These are phyloP conservation scores for Boechera retrofracta DNA, from an alignment of 345 rosid species.

Conservation along the genomic window DNA sequence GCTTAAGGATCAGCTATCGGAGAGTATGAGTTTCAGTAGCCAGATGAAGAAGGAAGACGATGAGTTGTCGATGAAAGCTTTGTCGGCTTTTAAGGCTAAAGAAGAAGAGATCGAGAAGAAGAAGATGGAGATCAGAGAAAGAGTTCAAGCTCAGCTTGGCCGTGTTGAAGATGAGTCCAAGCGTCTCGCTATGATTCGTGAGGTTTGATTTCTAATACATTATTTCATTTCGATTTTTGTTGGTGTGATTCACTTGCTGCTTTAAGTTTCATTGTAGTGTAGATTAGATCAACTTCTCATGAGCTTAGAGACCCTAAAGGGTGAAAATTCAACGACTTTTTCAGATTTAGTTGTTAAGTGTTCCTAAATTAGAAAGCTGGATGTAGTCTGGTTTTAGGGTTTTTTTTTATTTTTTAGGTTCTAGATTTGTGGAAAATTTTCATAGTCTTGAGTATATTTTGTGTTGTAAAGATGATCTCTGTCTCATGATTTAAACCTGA, in stretches of 20 bases:
- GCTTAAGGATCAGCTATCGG: constrained; percentile 56
- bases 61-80: constrained; percentile 82
- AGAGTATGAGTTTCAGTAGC: constrained; percentile 84
- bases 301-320: not conserved
- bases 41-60: constrained; percentile 93
- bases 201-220: constrained; percentile 49
- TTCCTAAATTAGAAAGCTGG: constrained; percentile 19
- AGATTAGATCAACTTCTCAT: not conserved
- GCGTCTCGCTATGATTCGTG: constrained; percentile 83
- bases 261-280: not conserved
- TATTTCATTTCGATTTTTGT: constrained; percentile 1
- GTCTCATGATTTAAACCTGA: not conserved
- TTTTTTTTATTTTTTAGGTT: constrained; percentile 10
- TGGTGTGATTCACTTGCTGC: constrained; percentile 6
- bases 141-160: constrained; percentile 80
- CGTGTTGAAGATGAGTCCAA: constrained; percentile 84
- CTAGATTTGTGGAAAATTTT: not conserved
- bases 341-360: constrained; percentile 14
- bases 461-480: constrained; percentile 13
- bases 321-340: not conserved
- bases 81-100: constrained; percentile 84
- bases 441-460: not conserved
- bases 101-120: constrained; percentile 97
- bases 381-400: constrained; percentile 24
- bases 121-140: constrained; percentile 86